phyloP scores from a whole-genome alignment of 2,329 filamentous ascomycete genomes.

The Tolypocladium paradoxum region DNA sequence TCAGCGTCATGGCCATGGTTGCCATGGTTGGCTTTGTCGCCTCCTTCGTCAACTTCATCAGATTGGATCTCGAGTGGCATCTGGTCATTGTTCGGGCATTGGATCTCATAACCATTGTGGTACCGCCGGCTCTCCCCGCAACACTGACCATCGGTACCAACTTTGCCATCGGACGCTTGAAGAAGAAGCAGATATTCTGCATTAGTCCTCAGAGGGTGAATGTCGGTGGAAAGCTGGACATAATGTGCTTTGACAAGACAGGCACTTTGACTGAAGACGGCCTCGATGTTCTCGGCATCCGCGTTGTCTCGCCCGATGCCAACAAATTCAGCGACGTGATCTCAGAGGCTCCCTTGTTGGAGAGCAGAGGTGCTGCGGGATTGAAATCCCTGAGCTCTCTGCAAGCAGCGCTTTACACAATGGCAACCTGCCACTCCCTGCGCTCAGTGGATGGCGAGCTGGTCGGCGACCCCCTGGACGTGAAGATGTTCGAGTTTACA shows the following conservation, averaged over 20 bases:
- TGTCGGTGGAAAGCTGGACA: slow-evolving; percentile 87
- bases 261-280: slow-evolving; percentile 97
- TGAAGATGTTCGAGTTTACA: slow-evolving; percentile 99
- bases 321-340: slow-evolving; percentile 67
- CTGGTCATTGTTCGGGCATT: slow-evolving; percentile 85
- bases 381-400: slow-evolving; percentile 15
- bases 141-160: slow-evolving; percentile 95
- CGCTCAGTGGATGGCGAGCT: slow-evolving; percentile 79
- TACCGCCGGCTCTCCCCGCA: slow-evolving; percentile 86
- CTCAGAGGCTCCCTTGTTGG: slow-evolving; percentile 31
- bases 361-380: not conserved
- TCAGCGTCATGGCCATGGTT: slow-evolving; percentile 87
- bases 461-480: slow-evolving; percentile 83
- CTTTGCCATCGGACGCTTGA: slow-evolving; percentile 80
- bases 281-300: slow-evolving; percentile 81
- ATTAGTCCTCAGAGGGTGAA: slow-evolving; percentile 97
- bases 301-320: slow-evolving; percentile 56
- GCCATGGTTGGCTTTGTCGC: slow-evolving; percentile 79
- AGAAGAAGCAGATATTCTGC: slow-evolving; percentile 86
- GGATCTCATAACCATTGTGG: slow-evolving; percentile 94
- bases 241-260: slow-evolving; percentile 98
- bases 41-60: slow-evolving; percentile 88
- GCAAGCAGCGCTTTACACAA: slow-evolving; percentile 70
- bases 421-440: slow-evolving; percentile 95
- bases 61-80: slow-evolving; percentile 74